Evolutionary conservation across 129 eudicot species (phyloP).

Genomic region (Sambucus nigra): DNA sequence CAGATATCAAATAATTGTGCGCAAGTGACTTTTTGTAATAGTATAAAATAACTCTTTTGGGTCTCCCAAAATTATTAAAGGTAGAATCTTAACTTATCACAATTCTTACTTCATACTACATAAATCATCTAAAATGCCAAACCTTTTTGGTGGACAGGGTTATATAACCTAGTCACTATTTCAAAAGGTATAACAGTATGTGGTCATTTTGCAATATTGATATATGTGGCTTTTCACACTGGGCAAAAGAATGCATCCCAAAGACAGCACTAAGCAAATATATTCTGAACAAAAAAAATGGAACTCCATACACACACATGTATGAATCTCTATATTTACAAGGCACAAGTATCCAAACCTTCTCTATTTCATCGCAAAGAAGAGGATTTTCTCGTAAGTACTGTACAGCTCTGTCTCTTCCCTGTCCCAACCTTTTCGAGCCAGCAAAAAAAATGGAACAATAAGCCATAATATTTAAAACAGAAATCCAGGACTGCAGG

Average conservation of each 20-base stretch:
- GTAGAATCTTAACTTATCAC: too few relatives aligned
- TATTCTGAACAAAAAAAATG: background rate
- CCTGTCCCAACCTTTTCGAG: constrained; percentile 79
- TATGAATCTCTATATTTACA: background rate
- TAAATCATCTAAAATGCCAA: too few relatives aligned
- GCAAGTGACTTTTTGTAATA: too few relatives aligned
- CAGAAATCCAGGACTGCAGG: background rate
- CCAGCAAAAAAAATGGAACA: background rate
- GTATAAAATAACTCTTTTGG: too few relatives aligned
- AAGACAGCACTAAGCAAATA: background rate
- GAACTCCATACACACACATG: background rate
- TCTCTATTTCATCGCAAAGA: constrained; percentile 75
- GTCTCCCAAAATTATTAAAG: too few relatives aligned
- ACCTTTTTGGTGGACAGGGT: too few relatives aligned
- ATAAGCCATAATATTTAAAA: background rate
- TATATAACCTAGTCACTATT: background rate
- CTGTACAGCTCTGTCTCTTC: constrained; percentile 86
- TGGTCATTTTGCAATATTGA: background rate
- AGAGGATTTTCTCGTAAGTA: constrained; percentile 71
- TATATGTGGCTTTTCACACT: background rate
- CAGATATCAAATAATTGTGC: too few relatives aligned
- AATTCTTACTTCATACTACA: too few relatives aligned
- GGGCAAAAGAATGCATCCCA: too few relatives aligned
- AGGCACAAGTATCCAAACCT: constrained; percentile 37
- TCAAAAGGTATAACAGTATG: background rate